Base-by-base conservation (phyloP, 495 filamentous ascomycete species). In the Parmelia sp. region DNA sequence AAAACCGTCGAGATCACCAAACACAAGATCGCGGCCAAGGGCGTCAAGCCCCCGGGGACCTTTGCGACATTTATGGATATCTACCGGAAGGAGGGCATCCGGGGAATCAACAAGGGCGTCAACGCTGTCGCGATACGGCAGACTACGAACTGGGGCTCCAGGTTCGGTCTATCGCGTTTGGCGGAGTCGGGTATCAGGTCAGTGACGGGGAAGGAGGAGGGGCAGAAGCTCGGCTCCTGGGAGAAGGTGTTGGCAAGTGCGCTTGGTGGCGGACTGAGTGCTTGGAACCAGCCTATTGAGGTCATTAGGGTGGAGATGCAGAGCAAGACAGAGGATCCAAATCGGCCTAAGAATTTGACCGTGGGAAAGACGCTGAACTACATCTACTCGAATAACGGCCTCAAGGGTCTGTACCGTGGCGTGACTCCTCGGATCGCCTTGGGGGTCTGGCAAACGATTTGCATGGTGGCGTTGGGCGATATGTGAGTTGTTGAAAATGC, bases 301-400 rank as follows among this genome's bases (percentile, higher is more conserved):
- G 94, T 98, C 73, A 96, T 98, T 75, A 90, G 94, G 69, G 94
- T 98, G 65, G 94, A 98, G 83, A 97, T 98, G 95, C 94, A 98
- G 84, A 93, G 89, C 81, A 97, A 96, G 86, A 97, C 89, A 66
- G 90, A 86, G 63, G 94, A 98, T 72, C 92, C 94, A 60, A 97
- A 97, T 79, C 90, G 94, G 33, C 94, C 94, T 61, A 95, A 95
- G 86, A 98, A 98, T 77, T 84, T 98, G 85, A 97, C 92, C 63
- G 95, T 98, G 60, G 90, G 86, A 64, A 96, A 89, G 79, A 88
- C 94, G 56, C 87, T 91, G 77, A 88, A 80, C 74, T 98, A 98
- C 74, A 96, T 98, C 73, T 98, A 98, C 78, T 71, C 84, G 65
- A 81, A 78, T 66, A 97, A 96, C 73, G 94, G 94, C 45, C 63